Base-by-base conservation (phyloP, 805 yeast species). In the Huiozyma naganishii region DNA sequence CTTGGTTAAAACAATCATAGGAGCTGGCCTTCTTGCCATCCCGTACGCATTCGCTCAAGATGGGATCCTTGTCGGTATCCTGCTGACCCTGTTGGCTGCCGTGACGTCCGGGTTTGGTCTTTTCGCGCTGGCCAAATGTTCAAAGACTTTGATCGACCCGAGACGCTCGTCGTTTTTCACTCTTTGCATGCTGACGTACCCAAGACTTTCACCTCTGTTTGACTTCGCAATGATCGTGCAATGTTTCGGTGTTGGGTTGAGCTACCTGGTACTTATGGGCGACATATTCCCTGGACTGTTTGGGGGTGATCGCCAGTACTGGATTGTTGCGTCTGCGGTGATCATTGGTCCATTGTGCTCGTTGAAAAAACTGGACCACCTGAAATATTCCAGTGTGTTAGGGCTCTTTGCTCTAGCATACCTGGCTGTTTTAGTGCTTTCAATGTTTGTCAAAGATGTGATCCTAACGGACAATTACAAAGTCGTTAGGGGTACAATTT, bases 201-300 rank as follows among this genome's bases (percentile, higher is more conserved):
- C 92, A 1, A 71, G 70, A n/a, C 59, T 82, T 28, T 70, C 83
- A 5, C 71, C 83, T 6, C 54, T 83, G n/a, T 84, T 83, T 55
- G 92, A 84, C 62, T 61, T 79, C 27, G 83, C 87, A 32, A 82
- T 84, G 58, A 76, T 81, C 32, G 68, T 82, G 39, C 88, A 84
- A 62, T 82, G 90, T 58, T 84, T 80, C 62, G 94, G 94, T 27
- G 88, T 80, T 12, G 80, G 81, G 3, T 67, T 84, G 10, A 73
- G 80, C 39, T 84, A 84, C 54, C 58, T 84, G 46, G 84, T 84
- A 12, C 71, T 84, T 42, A 76, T 83, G 42, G 92, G 92, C 9
- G 92, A 83, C 55, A 66, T 84, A 43, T 75, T 83, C 70, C 90
- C 90, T 5, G 68, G 75, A 13, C 60, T 77, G 41, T 66, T 80